A percentile compares a stretch with the other conserved stretches of the same genome.
These are phyloP conservation scores for Lepiota venenata DNA, from an alignment of 768 basidiomycete species.

Conservation along the genomic window DNA sequence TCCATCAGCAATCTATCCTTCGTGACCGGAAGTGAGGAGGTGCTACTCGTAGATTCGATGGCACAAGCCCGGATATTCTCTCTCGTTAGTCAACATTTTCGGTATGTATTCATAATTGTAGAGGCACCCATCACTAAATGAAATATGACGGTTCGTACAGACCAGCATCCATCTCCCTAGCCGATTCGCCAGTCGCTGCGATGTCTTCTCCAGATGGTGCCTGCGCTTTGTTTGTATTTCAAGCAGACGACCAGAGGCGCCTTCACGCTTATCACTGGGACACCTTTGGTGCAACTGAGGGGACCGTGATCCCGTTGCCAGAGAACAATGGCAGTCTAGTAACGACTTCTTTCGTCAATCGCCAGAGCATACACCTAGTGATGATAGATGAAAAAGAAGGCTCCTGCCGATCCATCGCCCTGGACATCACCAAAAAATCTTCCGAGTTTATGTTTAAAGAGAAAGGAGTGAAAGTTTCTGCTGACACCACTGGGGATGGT, in stretches of 20 bases:
- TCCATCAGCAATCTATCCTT: conserved; percentile 32
- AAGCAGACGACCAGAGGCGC: conserved; percentile 11
- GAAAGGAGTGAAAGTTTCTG: conserved; percentile 24
- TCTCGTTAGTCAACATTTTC: conserved; percentile 47
- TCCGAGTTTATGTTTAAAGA: conserved; percentile 57
- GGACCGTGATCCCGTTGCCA: conserved; percentile 35
- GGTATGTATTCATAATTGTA: conserved; percentile 29
- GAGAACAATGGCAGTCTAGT: conserved; percentile 20
- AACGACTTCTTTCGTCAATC: conserved; percentile 44
- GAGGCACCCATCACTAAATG: neutral
- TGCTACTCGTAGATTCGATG: conserved; percentile 44
- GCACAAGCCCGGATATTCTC: conserved; percentile 50
- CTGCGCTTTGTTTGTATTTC: conserved; percentile 39
- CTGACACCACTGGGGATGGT: conserved; percentile 13
- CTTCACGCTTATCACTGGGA: conserved; percentile 43
- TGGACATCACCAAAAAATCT: conserved; percentile 51
- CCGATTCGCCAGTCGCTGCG: conserved; percentile 28
- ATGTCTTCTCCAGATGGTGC: conserved; percentile 53
- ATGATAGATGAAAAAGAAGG: conserved; percentile 29
- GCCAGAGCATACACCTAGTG: conserved; percentile 40
- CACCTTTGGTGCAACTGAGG: conserved; percentile 50
- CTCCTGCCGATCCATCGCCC: conserved; percentile 36
- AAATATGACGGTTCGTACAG: conserved; percentile 33
- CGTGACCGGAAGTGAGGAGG: conserved; percentile 47
- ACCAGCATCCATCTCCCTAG: conserved; percentile 30